Conservation (phyloP, 805 yeast genomes). For the Maudiozyma bulderi region DNA sequence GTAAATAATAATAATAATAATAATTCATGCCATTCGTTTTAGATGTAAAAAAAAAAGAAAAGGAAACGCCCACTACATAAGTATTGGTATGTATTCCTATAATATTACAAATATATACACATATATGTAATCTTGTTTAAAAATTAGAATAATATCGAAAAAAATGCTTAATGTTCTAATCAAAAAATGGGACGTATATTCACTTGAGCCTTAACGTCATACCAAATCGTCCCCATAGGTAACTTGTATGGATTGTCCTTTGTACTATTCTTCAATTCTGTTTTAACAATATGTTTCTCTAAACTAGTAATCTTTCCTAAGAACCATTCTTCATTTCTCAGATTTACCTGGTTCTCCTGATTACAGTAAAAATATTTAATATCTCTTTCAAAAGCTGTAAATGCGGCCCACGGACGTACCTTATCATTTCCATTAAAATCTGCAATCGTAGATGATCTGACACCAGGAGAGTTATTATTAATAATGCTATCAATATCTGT, state of each 20-base stretch:
- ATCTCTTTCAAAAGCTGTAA: slow-evolving; percentile 64
- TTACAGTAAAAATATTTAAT: slow-evolving; percentile 70
- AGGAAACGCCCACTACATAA: no score
- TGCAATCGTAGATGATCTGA: no score
- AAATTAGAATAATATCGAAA: no score
- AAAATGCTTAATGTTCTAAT: no score
- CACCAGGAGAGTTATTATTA: neutral
- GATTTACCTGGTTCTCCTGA: slow-evolving; percentile 7
- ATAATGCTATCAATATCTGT: neutral
- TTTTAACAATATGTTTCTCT: slow-evolving; percentile 43
- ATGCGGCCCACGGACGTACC: slow-evolving; percentile 78
- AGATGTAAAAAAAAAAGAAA: no score
- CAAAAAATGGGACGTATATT: neutral
- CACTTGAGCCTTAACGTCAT: slow-evolving; percentile 42
- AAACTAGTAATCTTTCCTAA: slow-evolving; percentile 60
- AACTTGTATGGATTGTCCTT: slow-evolving; percentile 56
- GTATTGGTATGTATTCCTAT: no score
- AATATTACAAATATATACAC: neutral
- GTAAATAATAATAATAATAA: neutral
- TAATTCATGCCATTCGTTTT: no score
- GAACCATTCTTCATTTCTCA: slow-evolving; percentile 61
- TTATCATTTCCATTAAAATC: neutral
- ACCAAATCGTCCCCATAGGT: slow-evolving; percentile 57
- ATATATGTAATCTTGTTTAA: no score
- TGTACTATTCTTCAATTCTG: slow-evolving; percentile 6